Conservation (phyloP, 2,329 filamentous ascomycete genomes). For the Elsinoe necatrix region DNA sequence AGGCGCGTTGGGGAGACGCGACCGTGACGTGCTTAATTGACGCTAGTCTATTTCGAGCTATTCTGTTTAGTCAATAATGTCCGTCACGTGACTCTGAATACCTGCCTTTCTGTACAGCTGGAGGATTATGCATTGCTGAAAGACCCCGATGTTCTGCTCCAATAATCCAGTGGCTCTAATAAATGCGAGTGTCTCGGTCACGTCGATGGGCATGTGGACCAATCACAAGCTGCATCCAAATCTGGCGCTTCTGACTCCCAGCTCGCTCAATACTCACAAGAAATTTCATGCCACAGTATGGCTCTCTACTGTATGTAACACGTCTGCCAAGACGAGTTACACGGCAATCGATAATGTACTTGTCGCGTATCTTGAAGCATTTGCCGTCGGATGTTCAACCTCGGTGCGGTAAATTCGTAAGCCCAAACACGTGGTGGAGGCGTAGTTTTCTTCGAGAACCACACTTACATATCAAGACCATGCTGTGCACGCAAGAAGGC, state of each 20-base stretch:
- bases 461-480: not conserved
- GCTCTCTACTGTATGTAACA: too few species aligned
- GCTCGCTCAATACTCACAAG: too few species aligned
- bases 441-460: not conserved
- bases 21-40: conserved; percentile 11
- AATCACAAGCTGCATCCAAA: too few species aligned
- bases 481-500: not conserved
- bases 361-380: not conserved
- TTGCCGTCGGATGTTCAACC: not conserved
- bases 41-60: not conserved
- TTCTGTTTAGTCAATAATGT: not conserved
- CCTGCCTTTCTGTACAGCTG: not conserved
- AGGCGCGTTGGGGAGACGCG: conserved; percentile 10
- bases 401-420: not conserved
- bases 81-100: not conserved
- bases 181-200: too few species aligned
- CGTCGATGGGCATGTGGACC: too few species aligned
- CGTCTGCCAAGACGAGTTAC: not conserved
- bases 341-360: not conserved
- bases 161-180: too few species aligned
- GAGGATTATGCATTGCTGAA: too few species aligned
- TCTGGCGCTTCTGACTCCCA: too few species aligned
- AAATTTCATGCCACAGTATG: too few species aligned
- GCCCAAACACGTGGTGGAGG: conserved; percentile 3
- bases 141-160: too few species aligned